Base-by-base conservation (phyloP, 192 early-diverging fungal species). In the Backusella circina region DNA sequence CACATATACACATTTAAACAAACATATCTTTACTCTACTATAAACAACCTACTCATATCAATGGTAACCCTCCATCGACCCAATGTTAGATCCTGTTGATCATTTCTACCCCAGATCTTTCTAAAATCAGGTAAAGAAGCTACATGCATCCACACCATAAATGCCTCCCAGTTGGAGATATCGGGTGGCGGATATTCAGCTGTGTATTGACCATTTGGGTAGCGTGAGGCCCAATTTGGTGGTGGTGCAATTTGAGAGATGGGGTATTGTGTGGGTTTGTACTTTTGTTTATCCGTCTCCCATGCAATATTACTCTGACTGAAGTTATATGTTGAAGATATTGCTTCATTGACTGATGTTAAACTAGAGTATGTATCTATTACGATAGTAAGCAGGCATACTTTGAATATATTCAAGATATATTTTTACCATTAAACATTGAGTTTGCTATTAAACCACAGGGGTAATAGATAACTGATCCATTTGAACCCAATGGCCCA, bases 121-220 rank as follows among this genome's bases (percentile, higher is more conserved):
- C 95, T 86, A 84, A 99, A 99, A n/a, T 91, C 94, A 13, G 97
- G 94, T 67, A 98, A 85, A 0, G 95, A 96, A 3, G 97, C 95
- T 3, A 94, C 92, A 23, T 94, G 87, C 96, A 99, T 96, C 97
- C 97, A 99, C 32, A 99, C 97, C 80, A 94, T 91, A 75, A 99
- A 90, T 35, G 90, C 86, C 86, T 97, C 91, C 84, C 90, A 84
- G 13, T 71, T 75, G 2, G 83, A 64, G 32, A 96, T 77, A 68
- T 96, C 84, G 0, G 94, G 92, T 28, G 87, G 92, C 18, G 81
- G 81, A 38, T 79, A 31, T 33, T 77, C 79, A 6, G 73, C 72
- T n/a, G 75, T 70, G 67, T 86, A 85, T 64, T 83, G 73, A 4
- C 85, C 86, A 35, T 80, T 71, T 13, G 91, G 90, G 70, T 87